phyloP scores from a whole-genome alignment of 805 yeast species.

The Kazachstania bromeliacearum region DNA sequence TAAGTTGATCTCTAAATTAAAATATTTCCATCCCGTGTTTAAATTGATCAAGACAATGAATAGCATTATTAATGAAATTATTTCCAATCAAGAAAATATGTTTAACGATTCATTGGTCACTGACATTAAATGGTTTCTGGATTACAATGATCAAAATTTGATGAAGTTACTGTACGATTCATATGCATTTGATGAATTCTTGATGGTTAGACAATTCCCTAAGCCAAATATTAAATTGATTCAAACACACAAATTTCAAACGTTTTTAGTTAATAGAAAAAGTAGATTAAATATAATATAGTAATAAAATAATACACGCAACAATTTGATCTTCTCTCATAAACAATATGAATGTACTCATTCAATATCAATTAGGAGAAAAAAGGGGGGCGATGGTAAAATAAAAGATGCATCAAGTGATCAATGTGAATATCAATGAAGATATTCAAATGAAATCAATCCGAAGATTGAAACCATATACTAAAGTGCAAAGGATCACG shows the following conservation, averaged over 20 bases:
- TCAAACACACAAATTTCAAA: not conserved
- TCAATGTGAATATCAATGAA: conserved; percentile 6
- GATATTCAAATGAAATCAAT: not conserved
- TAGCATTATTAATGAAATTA: not conserved
- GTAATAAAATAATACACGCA: not conserved
- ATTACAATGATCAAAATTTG: not conserved
- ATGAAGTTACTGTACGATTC: not conserved
- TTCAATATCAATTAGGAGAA: conserved; percentile 13
- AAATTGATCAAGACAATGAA: conserved; percentile 1
- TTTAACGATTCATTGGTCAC: not conserved
- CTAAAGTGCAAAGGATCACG: conserved; percentile 24
- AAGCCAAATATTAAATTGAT: not conserved
- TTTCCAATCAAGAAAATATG: not conserved
- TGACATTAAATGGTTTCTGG: not conserved
- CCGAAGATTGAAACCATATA: conserved; percentile 5
- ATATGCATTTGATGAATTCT: not conserved
- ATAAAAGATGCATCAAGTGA: conserved; percentile 25
- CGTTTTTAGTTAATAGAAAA: conserved; percentile 1
- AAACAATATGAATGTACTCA: conserved; percentile 23
- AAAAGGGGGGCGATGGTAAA: conserved; percentile 15
- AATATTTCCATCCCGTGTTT: conserved; percentile 1
- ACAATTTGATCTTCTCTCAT: not conserved
- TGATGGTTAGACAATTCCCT: not conserved
- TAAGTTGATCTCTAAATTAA: conserved; percentile 1
- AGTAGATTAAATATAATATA: conserved; percentile 3